Base-by-base conservation (phyloP, 2,329 filamentous ascomycete genomes). In the Colletotrichum filicis region DNA sequence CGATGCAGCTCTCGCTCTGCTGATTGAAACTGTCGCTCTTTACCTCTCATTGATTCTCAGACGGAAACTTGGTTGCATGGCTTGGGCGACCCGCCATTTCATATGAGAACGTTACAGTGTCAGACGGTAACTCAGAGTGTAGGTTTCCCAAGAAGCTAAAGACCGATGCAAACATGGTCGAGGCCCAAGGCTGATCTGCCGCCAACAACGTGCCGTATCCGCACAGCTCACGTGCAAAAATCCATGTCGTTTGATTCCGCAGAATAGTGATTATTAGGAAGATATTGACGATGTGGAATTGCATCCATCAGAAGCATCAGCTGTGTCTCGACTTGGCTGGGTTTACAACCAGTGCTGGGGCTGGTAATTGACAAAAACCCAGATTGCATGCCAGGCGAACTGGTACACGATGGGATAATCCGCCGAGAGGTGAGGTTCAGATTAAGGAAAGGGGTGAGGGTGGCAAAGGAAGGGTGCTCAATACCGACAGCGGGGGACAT, bases 401-500 rank as follows among this genome's bases (percentile, higher is more conserved):
- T 35, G 60, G n/a, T 11, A 30, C 55, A 56, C 60, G 66, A 14
- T 37, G 30, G 62, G 24, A 55, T 24, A 42, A 16, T 56, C 46
- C 56, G 60, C 71, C 66, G 71, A 73, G 60, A 71, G 55, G 60
- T 61, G 67, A 60, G 66, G 55, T 73, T 71, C 66, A 52, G 30
- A 42, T 57, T 71, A 55, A 57, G 60, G 60, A 66, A 57, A 64
- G 30, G 24, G 52, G 53, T 5, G 49, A 28, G 28, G 14, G 35
- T 52, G 37, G 28, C 53, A 61, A 32, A 37, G 24, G 24, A 57
- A 55, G n/a, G 22, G 26, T 26, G 24, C 11, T 56, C 16, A 5
- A 56, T 22, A 37, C 32, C 35, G 24, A 49, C 19, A 49, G 19
- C 42, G 19, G 32, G 16, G 32, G 24, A 42, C 55, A 37, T 37